These are phyloP conservation scores for Sporothrix humicola DNA, from an alignment of 2,329 filamentous ascomycete species.

Conservation along the genomic window DNA sequence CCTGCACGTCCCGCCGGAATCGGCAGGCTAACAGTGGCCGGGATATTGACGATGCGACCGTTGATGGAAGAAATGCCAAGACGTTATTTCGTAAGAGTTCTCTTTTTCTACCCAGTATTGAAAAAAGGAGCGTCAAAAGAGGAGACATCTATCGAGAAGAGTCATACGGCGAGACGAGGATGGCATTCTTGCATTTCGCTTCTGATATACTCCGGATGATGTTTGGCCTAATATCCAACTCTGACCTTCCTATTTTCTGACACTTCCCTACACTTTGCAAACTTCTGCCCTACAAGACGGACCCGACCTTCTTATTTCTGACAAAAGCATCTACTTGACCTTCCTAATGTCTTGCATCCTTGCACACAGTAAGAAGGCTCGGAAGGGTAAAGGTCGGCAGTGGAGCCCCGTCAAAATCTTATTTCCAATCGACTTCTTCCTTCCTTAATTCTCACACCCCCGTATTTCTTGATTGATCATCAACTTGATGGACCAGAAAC, in stretches of 20 bases:
- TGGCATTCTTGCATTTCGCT: neutral
- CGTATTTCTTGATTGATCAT: constrained; percentile 16
- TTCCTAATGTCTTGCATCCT: neutral
- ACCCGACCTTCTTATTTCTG: neutral
- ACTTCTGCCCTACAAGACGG: too few species aligned
- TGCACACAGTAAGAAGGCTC: neutral
- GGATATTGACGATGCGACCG: neutral
- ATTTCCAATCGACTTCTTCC: constrained; percentile 1
- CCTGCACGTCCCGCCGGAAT: constrained; percentile 20
- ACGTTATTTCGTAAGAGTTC: neutral
- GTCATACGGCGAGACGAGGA: constrained; percentile 16
- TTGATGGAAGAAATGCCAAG: neutral
- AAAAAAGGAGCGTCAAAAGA: neutral
- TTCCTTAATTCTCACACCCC: too few species aligned
- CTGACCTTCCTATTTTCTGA: neutral
- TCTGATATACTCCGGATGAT: neutral
- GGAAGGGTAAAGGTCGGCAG: too few species aligned
- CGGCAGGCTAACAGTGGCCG: constrained; percentile 5
- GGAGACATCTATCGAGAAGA: neutral
- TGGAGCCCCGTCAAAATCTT: neutral
- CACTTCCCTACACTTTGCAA: neutral
- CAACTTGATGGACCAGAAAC: neutral
- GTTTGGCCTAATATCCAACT: too few species aligned
- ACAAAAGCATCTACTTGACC: neutral
- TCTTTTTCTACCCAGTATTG: neutral